Conservation (phyloP, 2,329 filamentous ascomycete genomes). For the Passalora sequoiae region DNA sequence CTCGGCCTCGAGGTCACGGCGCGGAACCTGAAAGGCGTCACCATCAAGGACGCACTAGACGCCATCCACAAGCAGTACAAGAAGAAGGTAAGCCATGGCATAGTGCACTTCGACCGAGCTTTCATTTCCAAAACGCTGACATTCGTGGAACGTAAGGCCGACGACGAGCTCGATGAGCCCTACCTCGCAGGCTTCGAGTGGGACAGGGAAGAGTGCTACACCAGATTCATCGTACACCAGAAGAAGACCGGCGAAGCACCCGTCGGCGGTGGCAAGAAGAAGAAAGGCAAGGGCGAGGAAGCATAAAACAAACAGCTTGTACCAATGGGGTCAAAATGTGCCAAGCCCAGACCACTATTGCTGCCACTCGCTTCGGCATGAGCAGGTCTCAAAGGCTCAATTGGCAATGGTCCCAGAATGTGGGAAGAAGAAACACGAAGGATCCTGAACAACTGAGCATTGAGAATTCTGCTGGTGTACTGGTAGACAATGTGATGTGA, state of each 20-base stretch:
- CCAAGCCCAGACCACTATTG: not conserved
- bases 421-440: conserved; percentile 1
- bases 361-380: conserved; percentile 19
- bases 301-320: too few relatives aligned
- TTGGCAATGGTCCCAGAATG: not conserved
- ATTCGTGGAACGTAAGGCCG: conserved; percentile 53
- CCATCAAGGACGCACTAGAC: conserved; percentile 93
- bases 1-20: conserved; percentile 82
- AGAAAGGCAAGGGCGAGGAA: conserved; percentile 43
- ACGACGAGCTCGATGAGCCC: conserved; percentile 83
- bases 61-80: conserved; percentile 95
- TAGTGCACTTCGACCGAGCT: not conserved
- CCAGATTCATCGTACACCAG: conserved; percentile 78
- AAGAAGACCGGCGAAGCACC: conserved; percentile 61
- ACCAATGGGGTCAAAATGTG: too few relatives aligned
- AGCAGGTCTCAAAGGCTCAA: not conserved
- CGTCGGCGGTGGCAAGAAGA: conserved; percentile 54
- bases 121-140: not conserved
- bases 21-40: conserved; percentile 88
- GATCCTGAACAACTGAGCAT: too few relatives aligned
- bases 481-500: too few relatives aligned
- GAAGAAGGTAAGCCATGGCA: conserved; percentile 67
- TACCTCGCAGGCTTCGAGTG: conserved; percentile 94
- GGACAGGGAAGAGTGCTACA: conserved; percentile 91
- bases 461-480: conserved; percentile 9